Evolutionary conservation across 2,329 filamentous ascomycete species (phyloP).

Genomic region (Talaromyces albobiverticillius): DNA sequence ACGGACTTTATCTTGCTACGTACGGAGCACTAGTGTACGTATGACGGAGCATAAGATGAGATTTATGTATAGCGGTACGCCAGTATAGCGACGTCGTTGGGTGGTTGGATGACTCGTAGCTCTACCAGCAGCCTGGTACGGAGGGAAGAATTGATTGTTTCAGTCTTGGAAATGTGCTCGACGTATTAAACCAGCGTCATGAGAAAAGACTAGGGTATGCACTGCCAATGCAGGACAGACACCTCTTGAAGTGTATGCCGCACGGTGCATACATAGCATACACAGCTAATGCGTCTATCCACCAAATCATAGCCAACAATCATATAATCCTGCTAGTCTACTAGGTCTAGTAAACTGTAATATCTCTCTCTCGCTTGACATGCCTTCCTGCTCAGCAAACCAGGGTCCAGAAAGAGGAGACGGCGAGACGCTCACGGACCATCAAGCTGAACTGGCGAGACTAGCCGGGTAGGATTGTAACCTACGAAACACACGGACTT

Average conservation of each 20-base stretch:
- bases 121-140: background rate
- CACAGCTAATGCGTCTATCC: slow-evolving; percentile 3
- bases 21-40: too few relatives aligned
- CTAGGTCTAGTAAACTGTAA: background rate
- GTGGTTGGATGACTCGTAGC: background rate
- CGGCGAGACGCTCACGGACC: slow-evolving; percentile 12
- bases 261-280: too few relatives aligned
- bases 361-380: background rate
- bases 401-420: slow-evolving; percentile 2
- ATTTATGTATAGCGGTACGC: too few relatives aligned
- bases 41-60: too few relatives aligned
- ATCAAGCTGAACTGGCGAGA: background rate
- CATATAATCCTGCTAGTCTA: background rate
- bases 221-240: too few relatives aligned
- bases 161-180: background rate
- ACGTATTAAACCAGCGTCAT: too few relatives aligned
- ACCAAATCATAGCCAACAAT: background rate
- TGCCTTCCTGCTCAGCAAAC: slow-evolving; percentile 1
- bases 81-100: too few relatives aligned
- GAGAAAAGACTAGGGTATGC: too few relatives aligned
- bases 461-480: background rate
- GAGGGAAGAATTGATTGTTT: background rate
- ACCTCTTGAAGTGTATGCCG: too few relatives aligned
- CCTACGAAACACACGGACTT: background rate
- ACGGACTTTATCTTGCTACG: background rate